Percentiles rank a stretch among this genome's conserved stretches.
Conservation (phyloP, 1,284 basidiomycete genomes). For the Puccinia brachypodii region DNA sequence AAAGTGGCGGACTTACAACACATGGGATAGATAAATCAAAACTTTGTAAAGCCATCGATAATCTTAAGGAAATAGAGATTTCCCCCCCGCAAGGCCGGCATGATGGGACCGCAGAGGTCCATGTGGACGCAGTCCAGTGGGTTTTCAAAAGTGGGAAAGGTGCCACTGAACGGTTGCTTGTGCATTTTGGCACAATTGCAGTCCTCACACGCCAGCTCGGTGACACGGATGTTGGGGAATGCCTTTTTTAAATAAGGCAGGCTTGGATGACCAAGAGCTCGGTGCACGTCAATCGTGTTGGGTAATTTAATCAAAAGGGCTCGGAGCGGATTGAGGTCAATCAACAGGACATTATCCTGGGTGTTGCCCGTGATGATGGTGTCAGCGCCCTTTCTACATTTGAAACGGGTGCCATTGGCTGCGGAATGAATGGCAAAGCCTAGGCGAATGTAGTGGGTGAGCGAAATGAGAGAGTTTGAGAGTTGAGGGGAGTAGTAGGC, state of each 20-base stretch:
- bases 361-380: not conserved
- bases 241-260: not conserved
- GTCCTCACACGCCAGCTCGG: not conserved
- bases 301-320: not conserved
- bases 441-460: not conserved
- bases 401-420: not conserved
- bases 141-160: not conserved
- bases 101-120: slow-evolving; percentile 33
- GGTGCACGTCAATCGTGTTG: not conserved
- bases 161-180: not conserved
- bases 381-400: not conserved
- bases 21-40: slow-evolving; percentile 8
- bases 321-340: not conserved
- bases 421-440: not conserved
- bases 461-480: not conserved
- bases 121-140: slow-evolving; percentile 19
- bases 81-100: not conserved
- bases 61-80: slow-evolving; percentile 30
- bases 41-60: not conserved
- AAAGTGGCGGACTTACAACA: not conserved
- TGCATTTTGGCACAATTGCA: slow-evolving; percentile 28
- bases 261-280: slow-evolving; percentile 21
- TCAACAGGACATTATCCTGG: not conserved
- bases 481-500: not conserved
- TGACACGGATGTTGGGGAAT: not conserved